Evolutionary conservation across 2,329 filamentous ascomycete genomes (phyloP).

Genomic region (Chaetomiaceae sp.): DNA sequence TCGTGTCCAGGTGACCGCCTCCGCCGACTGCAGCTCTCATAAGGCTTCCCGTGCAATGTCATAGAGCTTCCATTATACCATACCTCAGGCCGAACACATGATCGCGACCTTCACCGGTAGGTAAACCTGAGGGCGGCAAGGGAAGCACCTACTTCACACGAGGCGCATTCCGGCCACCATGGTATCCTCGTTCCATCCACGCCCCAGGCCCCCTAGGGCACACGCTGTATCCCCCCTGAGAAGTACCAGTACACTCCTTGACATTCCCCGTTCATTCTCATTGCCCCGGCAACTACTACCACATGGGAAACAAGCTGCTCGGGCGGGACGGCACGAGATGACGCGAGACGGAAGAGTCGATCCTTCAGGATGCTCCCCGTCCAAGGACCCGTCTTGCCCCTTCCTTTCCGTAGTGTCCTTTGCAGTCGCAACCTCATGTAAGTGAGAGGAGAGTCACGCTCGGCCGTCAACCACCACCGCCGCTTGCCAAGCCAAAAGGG

Average conservation of each 20-base stretch:
- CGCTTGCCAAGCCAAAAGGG: too few species aligned
- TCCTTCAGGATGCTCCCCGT: not conserved
- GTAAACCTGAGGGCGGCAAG: not conserved
- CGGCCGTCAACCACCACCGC: too few species aligned
- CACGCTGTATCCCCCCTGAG: too few species aligned
- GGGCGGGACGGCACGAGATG: conserved; percentile 17
- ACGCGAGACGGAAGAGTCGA: conserved; percentile 7
- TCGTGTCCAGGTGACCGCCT: not conserved
- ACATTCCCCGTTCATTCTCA: not conserved
- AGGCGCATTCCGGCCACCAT: not conserved
- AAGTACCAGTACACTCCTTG: not conserved
- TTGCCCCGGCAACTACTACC: too few species aligned
- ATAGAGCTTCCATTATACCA: not conserved
- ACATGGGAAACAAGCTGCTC: not conserved
- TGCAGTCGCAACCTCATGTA: too few species aligned
- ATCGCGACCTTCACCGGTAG: not conserved
- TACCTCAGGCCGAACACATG: not conserved
- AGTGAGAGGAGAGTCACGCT: too few species aligned
- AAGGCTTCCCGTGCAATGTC: not conserved
- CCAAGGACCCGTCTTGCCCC: not conserved
- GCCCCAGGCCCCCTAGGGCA: not conserved
- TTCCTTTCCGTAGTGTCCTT: too few species aligned
- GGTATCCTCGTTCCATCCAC: not conserved
- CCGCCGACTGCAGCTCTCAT: not conserved
- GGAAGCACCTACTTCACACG: not conserved